Evolutionary conservation across 2,329 filamentous ascomycete genomes (phyloP), one percentile per base, ranked within the genome.

Genomic region (Chrysoporthe puriensis): DNA sequence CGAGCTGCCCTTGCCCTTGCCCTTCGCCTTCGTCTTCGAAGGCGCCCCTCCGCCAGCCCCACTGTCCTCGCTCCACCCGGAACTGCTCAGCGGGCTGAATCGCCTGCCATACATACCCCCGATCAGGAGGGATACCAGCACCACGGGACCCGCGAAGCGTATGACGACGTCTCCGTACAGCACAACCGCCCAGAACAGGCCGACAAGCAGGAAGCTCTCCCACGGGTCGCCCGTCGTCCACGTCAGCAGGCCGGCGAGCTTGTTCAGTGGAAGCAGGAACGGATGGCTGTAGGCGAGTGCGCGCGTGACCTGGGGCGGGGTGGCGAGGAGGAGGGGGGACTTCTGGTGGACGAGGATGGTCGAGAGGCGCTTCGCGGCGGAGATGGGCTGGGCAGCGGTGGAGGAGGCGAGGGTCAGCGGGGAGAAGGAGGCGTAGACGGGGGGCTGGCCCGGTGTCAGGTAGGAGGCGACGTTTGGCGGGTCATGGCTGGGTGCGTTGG

Each of bases 341-440:
- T 98, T 99, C 78, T 97, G 95, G 79, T 98, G 94, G 26, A 99
- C 94, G 73, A 98, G 89, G 73, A 99, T 94, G 67, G 93, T 96
- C 21, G 93, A 96, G 58, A 93, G 89, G 70, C 95, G 91, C 75
- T 92, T 91, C 54, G 89, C 88, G 48, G 89, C 86, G 13, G 87
- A 85, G 43, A 86, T 82, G 67, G 84, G 81, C 65, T 83, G 84
- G 59, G 90, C 84, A 5, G 89, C 86, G 48, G 87, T 86, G 66
- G 90, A 87, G 56, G 63, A 36, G 57, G 89, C 90, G 72, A 94
- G 86, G 32, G 91, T 93, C 32, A 90, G 87, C 43, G 96, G 94
- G 5, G 95, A 96, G 82, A 99, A 99, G 74, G 92, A 87, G 71
- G 96, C 96, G 76, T 92, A 89, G 58, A 95, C 98, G 59, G 93